Percentiles rank a stretch among this genome's conserved stretches.
Conservation (phyloP, 352 stramenopile genomes). For the Elongisporangium anandrum region DNA sequence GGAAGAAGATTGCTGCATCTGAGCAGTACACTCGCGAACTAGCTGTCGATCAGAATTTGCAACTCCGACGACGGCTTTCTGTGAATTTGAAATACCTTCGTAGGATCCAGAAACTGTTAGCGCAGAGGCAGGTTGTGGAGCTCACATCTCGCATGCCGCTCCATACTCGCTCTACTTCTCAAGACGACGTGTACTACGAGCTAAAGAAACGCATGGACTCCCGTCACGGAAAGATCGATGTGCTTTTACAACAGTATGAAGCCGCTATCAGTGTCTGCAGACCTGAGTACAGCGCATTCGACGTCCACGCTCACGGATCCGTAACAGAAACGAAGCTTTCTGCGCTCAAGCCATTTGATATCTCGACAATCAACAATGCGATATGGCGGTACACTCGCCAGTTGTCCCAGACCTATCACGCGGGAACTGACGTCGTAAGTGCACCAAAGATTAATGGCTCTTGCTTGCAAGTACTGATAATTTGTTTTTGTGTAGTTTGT, state of each 20-base stretch:
- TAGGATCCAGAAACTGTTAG: not conserved
- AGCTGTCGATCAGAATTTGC: not conserved
- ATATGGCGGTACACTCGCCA: not conserved
- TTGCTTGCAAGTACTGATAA: not conserved
- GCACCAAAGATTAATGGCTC: too few species aligned
- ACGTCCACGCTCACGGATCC: not conserved
- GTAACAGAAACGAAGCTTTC: not conserved
- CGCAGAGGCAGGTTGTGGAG: not conserved
- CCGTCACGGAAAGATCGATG: not conserved
- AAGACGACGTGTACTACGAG: not conserved
- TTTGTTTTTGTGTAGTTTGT: not conserved
- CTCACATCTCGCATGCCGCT: not conserved
- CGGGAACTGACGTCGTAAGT: not conserved
- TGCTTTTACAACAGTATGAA: not conserved
- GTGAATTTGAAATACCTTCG: not conserved
- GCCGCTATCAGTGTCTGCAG: not conserved
- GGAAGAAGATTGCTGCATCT: not conserved
- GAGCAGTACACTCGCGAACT: not conserved
- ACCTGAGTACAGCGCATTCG: not conserved
- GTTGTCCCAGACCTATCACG: not conserved
- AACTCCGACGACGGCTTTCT: not conserved
- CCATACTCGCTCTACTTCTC: not conserved
- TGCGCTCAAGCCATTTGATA: not conserved
- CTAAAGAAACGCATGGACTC: not conserved
- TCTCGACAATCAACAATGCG: not conserved